Percentiles rank a stretch among this genome's conserved stretches.
Conservation (phyloP, 306 rosid species). For the Malus sylvestris region DNA sequence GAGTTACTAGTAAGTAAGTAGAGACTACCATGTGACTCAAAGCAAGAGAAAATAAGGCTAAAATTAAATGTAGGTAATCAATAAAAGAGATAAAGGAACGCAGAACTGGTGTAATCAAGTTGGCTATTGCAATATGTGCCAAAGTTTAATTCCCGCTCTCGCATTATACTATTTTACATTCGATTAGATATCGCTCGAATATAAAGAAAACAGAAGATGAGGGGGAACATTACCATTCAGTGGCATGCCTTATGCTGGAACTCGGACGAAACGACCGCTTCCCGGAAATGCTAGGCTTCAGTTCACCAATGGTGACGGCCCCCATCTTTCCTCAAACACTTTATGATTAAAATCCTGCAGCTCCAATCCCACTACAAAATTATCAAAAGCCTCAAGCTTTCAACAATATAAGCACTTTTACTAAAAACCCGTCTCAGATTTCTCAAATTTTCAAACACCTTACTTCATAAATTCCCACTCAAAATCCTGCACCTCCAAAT, state of each 20-base stretch:
- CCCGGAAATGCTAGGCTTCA: slow-evolving; percentile 93
- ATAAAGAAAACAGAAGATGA: not conserved
- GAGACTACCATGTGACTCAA: not conserved
- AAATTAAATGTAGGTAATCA: not conserved
- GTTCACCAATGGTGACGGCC: slow-evolving; percentile 79
- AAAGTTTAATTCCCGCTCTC: not conserved
- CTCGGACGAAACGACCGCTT: slow-evolving; percentile 85
- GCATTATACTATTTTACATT: too few species aligned
- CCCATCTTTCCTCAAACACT: slow-evolving; percentile 52
- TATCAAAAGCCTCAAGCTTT: not conserved
- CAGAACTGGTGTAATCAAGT: not conserved
- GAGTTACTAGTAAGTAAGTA: not conserved
- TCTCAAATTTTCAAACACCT: slow-evolving; percentile 1
- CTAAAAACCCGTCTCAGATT: not conserved
- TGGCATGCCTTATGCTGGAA: slow-evolving; percentile 91
- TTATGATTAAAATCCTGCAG: slow-evolving; percentile 12
- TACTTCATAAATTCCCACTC: not conserved
- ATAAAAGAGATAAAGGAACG: not conserved
- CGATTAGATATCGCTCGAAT: not conserved
- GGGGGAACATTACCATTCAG: slow-evolving; percentile 66
- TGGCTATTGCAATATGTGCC: not conserved
- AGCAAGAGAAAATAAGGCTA: not conserved
- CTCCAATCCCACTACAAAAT: slow-evolving; percentile 9
- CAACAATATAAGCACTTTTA: not conserved
- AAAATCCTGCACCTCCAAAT: slow-evolving; percentile 21